phyloP scores from a whole-genome alignment of 2,329 filamentous ascomycete genomes.

The Hymenotorrendiella dingleyae region DNA sequence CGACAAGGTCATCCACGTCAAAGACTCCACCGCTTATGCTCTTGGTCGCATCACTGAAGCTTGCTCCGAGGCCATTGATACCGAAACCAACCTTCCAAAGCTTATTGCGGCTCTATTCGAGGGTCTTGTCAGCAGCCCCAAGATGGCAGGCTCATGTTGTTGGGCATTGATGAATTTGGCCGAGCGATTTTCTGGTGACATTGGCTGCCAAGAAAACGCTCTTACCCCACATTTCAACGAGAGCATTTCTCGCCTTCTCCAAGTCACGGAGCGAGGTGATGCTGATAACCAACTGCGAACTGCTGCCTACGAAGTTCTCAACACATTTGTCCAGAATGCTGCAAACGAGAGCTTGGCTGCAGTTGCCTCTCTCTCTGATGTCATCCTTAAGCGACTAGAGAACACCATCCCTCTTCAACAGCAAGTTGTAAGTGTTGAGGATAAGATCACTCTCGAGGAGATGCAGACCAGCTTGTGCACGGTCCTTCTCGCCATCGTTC shows the following conservation, averaged over 20 bases:
- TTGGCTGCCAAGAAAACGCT: constrained; percentile 70
- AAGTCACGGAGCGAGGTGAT: constrained; percentile 76
- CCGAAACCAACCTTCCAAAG: constrained; percentile 71
- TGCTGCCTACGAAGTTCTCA: constrained; percentile 94
- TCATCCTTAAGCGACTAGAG: constrained; percentile 86
- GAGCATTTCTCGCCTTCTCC: constrained; percentile 78
- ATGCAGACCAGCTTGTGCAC: constrained; percentile 95
- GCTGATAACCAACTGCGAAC: constrained; percentile 86
- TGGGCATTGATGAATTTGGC: constrained; percentile 99
- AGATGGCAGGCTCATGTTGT: constrained; percentile 98
- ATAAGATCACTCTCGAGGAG: constrained; percentile 91
- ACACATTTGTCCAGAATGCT: constrained; percentile 86
- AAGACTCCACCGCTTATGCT: constrained; percentile 93
- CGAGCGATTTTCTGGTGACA: constrained; percentile 87
- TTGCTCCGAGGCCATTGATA: constrained; percentile 87
- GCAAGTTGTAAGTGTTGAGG: constrained; percentile 94
- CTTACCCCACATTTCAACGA: constrained; percentile 90
- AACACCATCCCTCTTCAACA: constrained; percentile 82
- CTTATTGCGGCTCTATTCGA: constrained; percentile 86
- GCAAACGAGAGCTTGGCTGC: constrained; percentile 78
- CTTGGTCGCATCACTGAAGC: constrained; percentile 93
- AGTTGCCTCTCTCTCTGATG: constrained; percentile 76
- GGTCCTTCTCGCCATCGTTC: constrained; percentile 85
- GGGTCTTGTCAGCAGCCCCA: constrained; percentile 82
- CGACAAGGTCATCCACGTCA: constrained; percentile 81